phyloP scores from a whole-genome alignment of 2,329 filamentous ascomycete species.

The Colletotrichum tofieldiae region DNA sequence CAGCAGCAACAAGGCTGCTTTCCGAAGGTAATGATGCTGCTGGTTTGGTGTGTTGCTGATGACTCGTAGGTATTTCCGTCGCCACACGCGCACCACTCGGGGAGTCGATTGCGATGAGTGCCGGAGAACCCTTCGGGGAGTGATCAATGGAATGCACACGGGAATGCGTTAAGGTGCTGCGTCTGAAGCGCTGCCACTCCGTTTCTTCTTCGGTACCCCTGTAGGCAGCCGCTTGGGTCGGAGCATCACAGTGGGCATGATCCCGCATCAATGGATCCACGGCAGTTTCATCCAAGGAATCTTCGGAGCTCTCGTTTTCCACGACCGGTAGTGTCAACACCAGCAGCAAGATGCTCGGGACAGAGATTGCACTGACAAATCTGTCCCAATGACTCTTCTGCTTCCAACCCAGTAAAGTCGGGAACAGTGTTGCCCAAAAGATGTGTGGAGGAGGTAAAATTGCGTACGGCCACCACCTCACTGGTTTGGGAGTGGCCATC shows the following conservation, averaged over 20 bases:
- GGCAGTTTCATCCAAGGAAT: slow-evolving; percentile 56
- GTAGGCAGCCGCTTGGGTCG: slow-evolving; percentile 54
- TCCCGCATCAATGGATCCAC: slow-evolving; percentile 17
- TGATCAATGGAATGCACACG: slow-evolving; percentile 47
- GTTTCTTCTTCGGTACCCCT: slow-evolving; percentile 59
- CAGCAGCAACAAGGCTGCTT: slow-evolving; percentile 44
- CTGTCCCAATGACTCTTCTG: slow-evolving; percentile 90
- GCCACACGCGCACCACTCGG: slow-evolving; percentile 43
- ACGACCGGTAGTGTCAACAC: slow-evolving; percentile 94
- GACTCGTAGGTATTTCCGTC: slow-evolving; percentile 23
- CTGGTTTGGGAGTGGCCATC: slow-evolving; percentile 58
- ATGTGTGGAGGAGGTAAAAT: slow-evolving; percentile 81
- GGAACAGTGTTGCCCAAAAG: slow-evolving; percentile 84
- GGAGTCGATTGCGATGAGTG: slow-evolving; percentile 48
- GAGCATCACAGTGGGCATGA: slow-evolving; percentile 52
- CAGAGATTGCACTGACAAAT: slow-evolving; percentile 83
- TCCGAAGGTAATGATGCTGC: slow-evolving; percentile 33
- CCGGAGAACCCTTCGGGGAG: slow-evolving; percentile 51
- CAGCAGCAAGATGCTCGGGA: slow-evolving; percentile 91
- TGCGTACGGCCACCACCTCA: slow-evolving; percentile 87
- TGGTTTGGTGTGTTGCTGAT: slow-evolving; percentile 26
- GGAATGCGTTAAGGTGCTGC: slow-evolving; percentile 58
- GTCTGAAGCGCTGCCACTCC: slow-evolving; percentile 74
- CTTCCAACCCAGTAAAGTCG: slow-evolving; percentile 86
- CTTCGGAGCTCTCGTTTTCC: slow-evolving; percentile 76